Evolutionary conservation across 2,329 filamentous ascomycete genomes (phyloP), one percentile per base, ranked within the genome.

Genomic region (Tolypocladium album): DNA sequence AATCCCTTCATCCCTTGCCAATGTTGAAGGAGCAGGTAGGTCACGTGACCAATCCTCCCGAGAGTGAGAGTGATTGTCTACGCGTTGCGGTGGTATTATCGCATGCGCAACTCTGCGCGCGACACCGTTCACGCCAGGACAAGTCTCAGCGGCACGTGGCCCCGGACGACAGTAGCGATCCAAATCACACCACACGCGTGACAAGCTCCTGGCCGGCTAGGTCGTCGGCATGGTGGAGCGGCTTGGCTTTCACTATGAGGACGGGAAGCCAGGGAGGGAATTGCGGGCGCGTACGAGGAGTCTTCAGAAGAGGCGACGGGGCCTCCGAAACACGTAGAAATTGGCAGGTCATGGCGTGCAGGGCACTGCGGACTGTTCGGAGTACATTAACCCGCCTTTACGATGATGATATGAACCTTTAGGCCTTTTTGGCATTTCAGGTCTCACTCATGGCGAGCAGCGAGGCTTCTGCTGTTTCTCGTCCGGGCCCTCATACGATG

Each of bases 131-230:
- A 17, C 47, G 13, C 24, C 15, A 20, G 24, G 47, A 31, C 24
- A 11, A 11, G 13, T 24, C 47, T 1, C 24, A 2, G 13, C 6
- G 9, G 13, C 9, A 13, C 47, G 47, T 31, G 47, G 11, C 24
- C 24, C 1, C 2, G 5, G 47, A 27, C 15, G 7, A 20, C 15
- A 50, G 15, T 13, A 13, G 24, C 15, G 36, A 22, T n/a, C 56
- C 13, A 24, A 56, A 39, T 59, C 7, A 52, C n/a, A 11, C 40
- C 59, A 40, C 55, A 61, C 22, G 60, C 60, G 53, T 59, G 60
- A 47, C 9, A 31, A 31, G 27, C 3, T 31, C 5, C 27, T 31
- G 27, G 3, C 3, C 27, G 5, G 27, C 27, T 31, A 31, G 27
- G 27, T 31, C 27, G 27, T 31, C 5, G 27, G 27, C 27, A 31